These are phyloP conservation scores for Lagerstroemia speciosa DNA, from an alignment of 345 rosid species.

Conservation along the genomic window DNA sequence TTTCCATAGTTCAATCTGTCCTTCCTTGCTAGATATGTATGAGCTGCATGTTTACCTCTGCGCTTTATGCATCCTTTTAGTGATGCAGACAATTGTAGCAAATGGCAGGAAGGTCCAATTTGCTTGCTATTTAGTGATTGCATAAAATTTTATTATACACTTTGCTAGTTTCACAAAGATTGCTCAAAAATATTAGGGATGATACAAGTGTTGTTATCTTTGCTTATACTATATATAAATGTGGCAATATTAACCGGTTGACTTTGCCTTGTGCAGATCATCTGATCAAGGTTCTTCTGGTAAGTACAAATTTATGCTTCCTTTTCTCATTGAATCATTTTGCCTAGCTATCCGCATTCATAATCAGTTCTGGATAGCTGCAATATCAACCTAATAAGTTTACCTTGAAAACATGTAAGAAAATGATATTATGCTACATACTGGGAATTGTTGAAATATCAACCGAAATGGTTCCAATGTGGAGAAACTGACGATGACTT, in stretches of 20 bases:
- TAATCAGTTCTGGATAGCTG: background rate
- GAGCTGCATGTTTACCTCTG: background rate
- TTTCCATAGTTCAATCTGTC: background rate
- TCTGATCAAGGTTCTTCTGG: slow-evolving; percentile 73
- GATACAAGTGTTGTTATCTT: background rate
- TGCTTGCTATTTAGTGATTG: background rate
- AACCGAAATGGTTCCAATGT: no score
- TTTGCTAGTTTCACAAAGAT: background rate
- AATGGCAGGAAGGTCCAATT: background rate
- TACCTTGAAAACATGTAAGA: no score
- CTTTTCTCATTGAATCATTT: background rate
- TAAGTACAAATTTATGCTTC: slow-evolving; percentile 18
- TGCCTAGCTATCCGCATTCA: background rate
- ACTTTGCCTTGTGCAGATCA: slow-evolving; percentile 45
- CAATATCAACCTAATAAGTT: no score
- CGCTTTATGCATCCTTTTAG: background rate
- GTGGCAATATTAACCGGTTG: background rate
- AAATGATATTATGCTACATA: no score
- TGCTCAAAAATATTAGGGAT: background rate
- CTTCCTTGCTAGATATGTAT: background rate
- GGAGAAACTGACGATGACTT: no score
- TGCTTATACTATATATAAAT: background rate
- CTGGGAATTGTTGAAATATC: no score
- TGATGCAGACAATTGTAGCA: background rate
- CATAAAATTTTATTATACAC: background rate